Evolutionary conservation across 2,329 filamentous ascomycete genomes (phyloP).

Genomic region (Neurospora sp.): DNA sequence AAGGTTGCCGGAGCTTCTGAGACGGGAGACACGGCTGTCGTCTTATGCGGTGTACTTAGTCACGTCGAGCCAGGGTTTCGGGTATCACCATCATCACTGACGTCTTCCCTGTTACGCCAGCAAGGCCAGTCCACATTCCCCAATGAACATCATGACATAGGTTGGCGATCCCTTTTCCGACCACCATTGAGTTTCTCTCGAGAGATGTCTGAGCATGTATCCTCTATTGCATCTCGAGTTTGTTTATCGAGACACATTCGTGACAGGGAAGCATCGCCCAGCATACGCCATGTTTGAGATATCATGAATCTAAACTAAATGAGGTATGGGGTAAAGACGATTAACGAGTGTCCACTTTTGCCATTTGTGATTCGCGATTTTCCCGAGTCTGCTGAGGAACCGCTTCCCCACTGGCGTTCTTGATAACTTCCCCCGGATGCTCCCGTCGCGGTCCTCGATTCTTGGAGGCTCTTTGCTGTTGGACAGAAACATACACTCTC

Average conservation of each 20-base stretch:
- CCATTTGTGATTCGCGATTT: background rate
- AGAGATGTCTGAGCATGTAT: background rate
- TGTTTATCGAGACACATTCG: background rate
- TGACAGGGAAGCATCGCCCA: background rate
- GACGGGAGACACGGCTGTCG: background rate
- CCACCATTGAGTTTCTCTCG: background rate
- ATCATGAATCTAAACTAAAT: background rate
- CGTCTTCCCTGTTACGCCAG: background rate
- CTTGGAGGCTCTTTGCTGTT: background rate
- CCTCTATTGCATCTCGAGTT: background rate
- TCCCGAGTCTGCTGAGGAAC: background rate
- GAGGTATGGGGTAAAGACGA: background rate
- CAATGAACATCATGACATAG: background rate
- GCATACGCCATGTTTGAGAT: background rate
- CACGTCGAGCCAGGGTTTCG: background rate
- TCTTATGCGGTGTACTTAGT: background rate
- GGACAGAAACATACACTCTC: background rate
- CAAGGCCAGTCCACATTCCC: background rate
- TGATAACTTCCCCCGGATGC: background rate
- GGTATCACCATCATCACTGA: background rate
- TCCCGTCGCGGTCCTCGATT: background rate
- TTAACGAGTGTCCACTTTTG: background rate
- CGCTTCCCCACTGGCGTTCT: background rate
- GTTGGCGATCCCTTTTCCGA: background rate
- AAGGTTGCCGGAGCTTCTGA: background rate